Base-by-base conservation (phyloP, 2,329 filamentous ascomycete species). In the Fusarium nanum region DNA sequence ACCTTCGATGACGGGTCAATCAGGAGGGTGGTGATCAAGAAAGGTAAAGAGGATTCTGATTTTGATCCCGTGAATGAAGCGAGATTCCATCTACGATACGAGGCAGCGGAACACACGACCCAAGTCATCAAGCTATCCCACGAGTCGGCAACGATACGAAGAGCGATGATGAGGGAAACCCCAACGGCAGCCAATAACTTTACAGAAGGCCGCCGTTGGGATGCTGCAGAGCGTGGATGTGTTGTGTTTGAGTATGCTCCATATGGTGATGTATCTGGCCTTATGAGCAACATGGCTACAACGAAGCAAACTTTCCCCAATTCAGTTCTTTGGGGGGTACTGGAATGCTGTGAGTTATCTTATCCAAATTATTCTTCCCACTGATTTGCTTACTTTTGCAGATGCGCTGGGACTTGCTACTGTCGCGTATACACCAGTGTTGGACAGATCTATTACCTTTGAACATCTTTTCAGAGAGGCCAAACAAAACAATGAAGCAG, bases 241-340 rank as follows among this genome's bases (percentile, higher is more conserved):
- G 49, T 77, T 32, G 61, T 78, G 3, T 52, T 78, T 40, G 78
- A 79, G 50, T 75, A 70, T 56, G 64, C 71, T 28, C 60, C 72
- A 12, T 63, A 65, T 14, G 74, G 77, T 9, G 75, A 74, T 40
- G 37, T 78, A 22, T 54, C 34, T 14, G 47, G 48, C 2, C 53
- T 77, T 22, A 40, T 78, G 48, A 22, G 30, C 20, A 66, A 58
- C 25, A 56, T 61, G 11, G 22, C 16, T 25, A 18, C 20, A 16
- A 56, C 25, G 4, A 41, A 44, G 4, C 27, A 8, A 7, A 7
- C 49, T 6, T 71, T 76, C 47, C 48, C 75, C 4, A 56, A 68
- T 25, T 71, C 58, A 42, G 64, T 71, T 11, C 60, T 78, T 9
- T 78, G 76, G 76, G 72, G 75, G 25, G 70, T 78, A 23, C 76